Conservation (phyloP, 2,329 filamentous ascomycete genomes). For the Knoxdaviesia proteae region DNA sequence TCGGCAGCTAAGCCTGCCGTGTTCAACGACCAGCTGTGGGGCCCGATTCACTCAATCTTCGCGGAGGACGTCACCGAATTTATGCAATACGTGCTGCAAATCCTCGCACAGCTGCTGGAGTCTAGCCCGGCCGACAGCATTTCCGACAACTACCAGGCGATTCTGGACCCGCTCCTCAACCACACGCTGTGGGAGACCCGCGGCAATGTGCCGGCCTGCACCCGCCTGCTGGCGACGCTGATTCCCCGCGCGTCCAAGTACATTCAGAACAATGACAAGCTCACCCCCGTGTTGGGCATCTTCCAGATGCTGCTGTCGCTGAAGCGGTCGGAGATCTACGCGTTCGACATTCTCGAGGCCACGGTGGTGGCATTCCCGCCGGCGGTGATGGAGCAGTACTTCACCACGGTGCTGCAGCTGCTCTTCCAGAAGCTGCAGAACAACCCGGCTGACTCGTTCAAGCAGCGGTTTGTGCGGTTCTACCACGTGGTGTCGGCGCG, state of each 20-base stretch:
- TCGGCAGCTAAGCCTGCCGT: constrained; percentile 43
- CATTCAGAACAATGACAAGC: constrained; percentile 59
- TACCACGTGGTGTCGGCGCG: constrained; percentile 78
- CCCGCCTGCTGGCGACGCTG: constrained; percentile 65
- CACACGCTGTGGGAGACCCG: constrained; percentile 78
- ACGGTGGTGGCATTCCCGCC: constrained; percentile 53
- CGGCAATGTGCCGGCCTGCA: constrained; percentile 82
- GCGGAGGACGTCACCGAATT: constrained; percentile 80
- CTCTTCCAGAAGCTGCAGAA: constrained; percentile 61
- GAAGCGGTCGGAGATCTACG: constrained; percentile 69
- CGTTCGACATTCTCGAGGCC: constrained; percentile 76
- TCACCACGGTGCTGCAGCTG: constrained; percentile 58
- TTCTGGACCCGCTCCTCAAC: constrained; percentile 59
- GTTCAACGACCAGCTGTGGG: constrained; percentile 64
- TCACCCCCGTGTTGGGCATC: constrained; percentile 79
- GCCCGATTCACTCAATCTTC: constrained; percentile 63
- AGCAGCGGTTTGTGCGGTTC: constrained; percentile 75
- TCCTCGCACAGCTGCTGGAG: constrained; percentile 79
- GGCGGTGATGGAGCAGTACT: constrained; percentile 51
- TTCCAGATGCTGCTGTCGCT: constrained; percentile 75
- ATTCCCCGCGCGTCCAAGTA: constrained; percentile 55
- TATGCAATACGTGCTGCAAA: constrained; percentile 87
- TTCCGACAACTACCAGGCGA: constrained; percentile 57
- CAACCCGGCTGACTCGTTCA: constrained; percentile 52
- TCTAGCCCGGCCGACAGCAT: constrained; percentile 61